Conservation (phyloP, 202 grass and related monocot species). For the Cymbopogon flexuosus region DNA sequence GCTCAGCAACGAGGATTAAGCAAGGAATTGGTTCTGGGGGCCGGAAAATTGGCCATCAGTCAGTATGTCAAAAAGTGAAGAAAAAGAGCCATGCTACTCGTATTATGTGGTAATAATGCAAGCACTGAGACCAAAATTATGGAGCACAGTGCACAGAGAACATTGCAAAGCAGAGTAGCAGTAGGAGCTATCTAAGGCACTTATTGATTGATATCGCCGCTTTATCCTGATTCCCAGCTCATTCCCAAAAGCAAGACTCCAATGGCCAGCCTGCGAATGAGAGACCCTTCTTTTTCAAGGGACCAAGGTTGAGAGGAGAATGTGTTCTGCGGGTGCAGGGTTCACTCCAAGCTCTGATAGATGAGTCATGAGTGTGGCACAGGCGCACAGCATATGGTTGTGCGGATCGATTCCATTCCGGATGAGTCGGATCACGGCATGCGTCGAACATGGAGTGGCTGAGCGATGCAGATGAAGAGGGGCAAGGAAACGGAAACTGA, state of each 20-base stretch:
- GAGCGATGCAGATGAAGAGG: neutral
- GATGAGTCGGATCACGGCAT: neutral
- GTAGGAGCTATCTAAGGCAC: neutral
- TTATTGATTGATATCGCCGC: slow-evolving; percentile 24
- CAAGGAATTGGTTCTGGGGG: slow-evolving; percentile 36
- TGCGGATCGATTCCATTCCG: neutral
- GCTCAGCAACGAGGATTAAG: slow-evolving; percentile 18
- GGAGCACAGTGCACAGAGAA: slow-evolving; percentile 23
- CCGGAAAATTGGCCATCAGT: neutral
- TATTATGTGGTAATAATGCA: slow-evolving; percentile 16
- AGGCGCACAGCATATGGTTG: neutral
- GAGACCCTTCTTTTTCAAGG: neutral
- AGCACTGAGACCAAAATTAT: slow-evolving; percentile 30
- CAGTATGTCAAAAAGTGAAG: slow-evolving; percentile 11
- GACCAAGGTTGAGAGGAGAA: slow-evolving; percentile 24
- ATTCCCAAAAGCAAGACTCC: slow-evolving; percentile 15
- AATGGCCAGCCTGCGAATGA: neutral
- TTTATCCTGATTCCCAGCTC: slow-evolving; percentile 42
- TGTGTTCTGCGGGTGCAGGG: slow-evolving; percentile 21
- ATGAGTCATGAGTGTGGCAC: neutral
- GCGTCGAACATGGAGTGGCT: neutral
- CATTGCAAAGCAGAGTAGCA: slow-evolving; percentile 21
- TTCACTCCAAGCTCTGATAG: slow-evolving; percentile 15
- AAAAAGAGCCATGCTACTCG: neutral
- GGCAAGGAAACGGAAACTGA: no score